A percentile compares a stretch with the other conserved stretches of the same genome.
Conservation (phyloP, 306 rosid species). For the Acacia acuminata region DNA sequence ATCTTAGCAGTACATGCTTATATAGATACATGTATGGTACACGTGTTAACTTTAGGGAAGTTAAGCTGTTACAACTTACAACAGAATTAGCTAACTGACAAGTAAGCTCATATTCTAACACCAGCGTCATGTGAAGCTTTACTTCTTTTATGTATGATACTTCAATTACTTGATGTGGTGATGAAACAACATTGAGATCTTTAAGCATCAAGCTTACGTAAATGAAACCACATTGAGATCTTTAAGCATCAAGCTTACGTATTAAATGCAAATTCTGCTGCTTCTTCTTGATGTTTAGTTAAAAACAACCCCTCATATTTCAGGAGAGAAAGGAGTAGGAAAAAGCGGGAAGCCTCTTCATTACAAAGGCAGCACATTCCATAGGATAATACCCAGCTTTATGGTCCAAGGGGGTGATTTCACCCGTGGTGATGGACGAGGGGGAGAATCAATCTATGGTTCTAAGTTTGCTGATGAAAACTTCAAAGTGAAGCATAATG, state of each 20-base stretch:
- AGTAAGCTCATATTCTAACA: no score
- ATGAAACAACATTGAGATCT: slow-evolving; percentile 23
- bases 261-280: not conserved
- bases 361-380: slow-evolving; percentile 65
- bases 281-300: slow-evolving; percentile 4
- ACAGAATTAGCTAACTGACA: no score
- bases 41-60: no score
- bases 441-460: slow-evolving; percentile 72
- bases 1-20: no score
- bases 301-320: slow-evolving; percentile 24
- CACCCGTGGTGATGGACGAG: slow-evolving; percentile 66
- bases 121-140: not conserved
- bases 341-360: slow-evolving; percentile 56
- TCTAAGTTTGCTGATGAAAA: slow-evolving; percentile 64
- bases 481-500: slow-evolving; percentile 59
- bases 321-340: slow-evolving; percentile 70
- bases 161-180: slow-evolving; percentile 6
- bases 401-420: slow-evolving; percentile 83
- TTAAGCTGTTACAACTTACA: no score
- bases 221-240: not conserved
- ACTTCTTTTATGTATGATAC: slow-evolving; percentile 5
- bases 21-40: no score
- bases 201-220: not conserved
- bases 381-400: slow-evolving; percentile 65
- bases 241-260: not conserved